Base-by-base conservation (phyloP, 495 filamentous ascomycete genomes). In the Podospora sp. region DNA sequence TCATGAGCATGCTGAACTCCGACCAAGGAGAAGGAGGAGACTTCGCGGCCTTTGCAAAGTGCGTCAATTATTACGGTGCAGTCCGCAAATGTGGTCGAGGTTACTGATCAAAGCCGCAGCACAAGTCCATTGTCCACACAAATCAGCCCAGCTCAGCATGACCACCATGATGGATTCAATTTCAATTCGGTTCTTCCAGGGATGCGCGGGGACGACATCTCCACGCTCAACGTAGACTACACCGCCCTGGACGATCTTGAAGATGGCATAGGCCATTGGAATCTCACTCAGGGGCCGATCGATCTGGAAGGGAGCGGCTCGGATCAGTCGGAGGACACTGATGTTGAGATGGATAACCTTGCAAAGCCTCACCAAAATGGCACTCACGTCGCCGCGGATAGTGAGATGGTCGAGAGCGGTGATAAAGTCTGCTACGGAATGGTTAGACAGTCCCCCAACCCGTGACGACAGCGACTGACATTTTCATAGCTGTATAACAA, bases 371-470 rank as follows among this genome's bases (percentile, higher is more conserved):
- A 26, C 20, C 56, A 27, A 6, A 20, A 35, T 6, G 52, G 52
- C 24, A 27, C 25, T n/a, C 57, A 33, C 22, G 60, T 46, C 2
- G 14, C 60, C 18, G 8, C 16, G n/a, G 60, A 59, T 25, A 24
- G 1, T 58, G 59, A 63, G 11, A 33, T 57, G 64, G 51, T 14
- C 7, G 60, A 51, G 14, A 21, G 50, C 27, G 52, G 8, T 26
- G 72, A 68, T 50, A 67, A 35, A 25, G 55, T 75, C 58, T 75
- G 73, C 62, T 75, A 73, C 33, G 73, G 73, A 18, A 75, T 75
- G 73, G 71, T 71, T 26, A 22, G 65, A 29, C 8, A 12, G 18
- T 22, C 35, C 16, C 51, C 5, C 12, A 24, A 1, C 18, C 18
- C 27, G 24, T 12, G 20, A 66, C 22, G 16, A 55, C 52, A 22